Evolutionary conservation across 208 protist genomes (phyloP).

Genomic region (Leishmania lainsoni): DNA sequence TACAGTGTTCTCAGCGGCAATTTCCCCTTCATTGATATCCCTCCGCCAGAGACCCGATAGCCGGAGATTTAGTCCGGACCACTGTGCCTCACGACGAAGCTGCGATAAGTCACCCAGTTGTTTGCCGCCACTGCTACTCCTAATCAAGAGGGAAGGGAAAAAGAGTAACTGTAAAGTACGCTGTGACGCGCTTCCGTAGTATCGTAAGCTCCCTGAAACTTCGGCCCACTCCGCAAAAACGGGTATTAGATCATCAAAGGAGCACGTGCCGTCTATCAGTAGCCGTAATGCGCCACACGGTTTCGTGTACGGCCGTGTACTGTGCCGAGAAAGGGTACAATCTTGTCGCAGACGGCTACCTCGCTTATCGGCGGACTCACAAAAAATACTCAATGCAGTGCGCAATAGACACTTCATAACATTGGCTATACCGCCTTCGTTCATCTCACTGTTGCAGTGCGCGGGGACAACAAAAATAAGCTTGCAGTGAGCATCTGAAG

Average conservation of each 20-base stretch:
- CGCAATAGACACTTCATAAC: background rate
- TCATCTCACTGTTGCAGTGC: background rate
- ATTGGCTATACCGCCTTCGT: background rate
- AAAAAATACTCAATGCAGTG: slow-evolving; percentile 8
- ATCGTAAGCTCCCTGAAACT: slow-evolving; percentile 16
- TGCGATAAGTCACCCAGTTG: background rate
- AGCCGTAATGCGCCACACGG: slow-evolving; percentile 15
- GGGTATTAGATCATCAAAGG: slow-evolving; percentile 14
- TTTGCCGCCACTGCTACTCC: background rate
- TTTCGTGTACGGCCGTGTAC: background rate
- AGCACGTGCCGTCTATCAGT: slow-evolving; percentile 23
- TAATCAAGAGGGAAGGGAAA: background rate
- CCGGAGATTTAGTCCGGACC: slow-evolving; percentile 10
- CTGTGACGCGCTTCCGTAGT: slow-evolving; percentile 29
- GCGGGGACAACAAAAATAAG: slow-evolving; percentile 16
- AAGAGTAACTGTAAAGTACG: slow-evolving; percentile 9
- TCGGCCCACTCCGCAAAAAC: slow-evolving; percentile 18
- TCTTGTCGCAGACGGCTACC: background rate
- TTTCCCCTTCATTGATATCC: background rate
- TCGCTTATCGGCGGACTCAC: background rate
- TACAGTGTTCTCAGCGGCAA: background rate
- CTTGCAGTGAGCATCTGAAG: slow-evolving; percentile 12
- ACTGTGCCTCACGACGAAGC: slow-evolving; percentile 5
- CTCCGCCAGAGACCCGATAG: slow-evolving; percentile 9
- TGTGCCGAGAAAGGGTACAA: background rate